Evolutionary conservation across 2,329 filamentous ascomycete genomes (phyloP).

Genomic region (Stachybotrys echinatus): DNA sequence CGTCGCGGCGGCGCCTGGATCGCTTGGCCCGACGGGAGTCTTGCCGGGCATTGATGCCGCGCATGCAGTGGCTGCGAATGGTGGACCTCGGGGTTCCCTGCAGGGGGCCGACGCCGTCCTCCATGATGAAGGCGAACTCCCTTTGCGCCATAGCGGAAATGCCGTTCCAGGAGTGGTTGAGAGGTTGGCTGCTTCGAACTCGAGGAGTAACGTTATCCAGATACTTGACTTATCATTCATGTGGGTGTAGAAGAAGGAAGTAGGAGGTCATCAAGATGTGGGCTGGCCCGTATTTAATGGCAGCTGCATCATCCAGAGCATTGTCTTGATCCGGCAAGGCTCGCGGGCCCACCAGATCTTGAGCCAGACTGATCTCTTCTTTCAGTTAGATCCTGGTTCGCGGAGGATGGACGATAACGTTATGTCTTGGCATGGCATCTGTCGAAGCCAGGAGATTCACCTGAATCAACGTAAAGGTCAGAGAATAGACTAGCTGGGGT

Average conservation of each 20-base stretch:
- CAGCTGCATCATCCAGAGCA: neutral
- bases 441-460: too few relatives aligned
- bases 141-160: neutral
- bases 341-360: too few relatives aligned
- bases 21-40: conserved; percentile 1
- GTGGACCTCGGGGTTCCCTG: neutral
- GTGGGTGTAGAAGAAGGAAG: neutral
- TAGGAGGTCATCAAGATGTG: neutral
- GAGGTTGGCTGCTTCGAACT: too few relatives aligned
- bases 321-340: neutral
- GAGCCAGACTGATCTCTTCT: neutral
- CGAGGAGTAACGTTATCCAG: neutral
- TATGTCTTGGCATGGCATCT: neutral
- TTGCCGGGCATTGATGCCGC: conserved; percentile 3
- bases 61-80: conserved; percentile 8
- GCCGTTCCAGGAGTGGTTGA: neutral
- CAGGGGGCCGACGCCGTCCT: neutral
- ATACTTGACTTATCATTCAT: neutral
- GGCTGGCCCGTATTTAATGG: neutral
- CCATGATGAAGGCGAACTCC: neutral
- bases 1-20: neutral
- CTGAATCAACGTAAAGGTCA: too few relatives aligned
- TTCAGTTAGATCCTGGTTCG: neutral
- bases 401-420: neutral
- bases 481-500: too few relatives aligned